phyloP scores from a whole-genome alignment of 805 yeast genomes.

The Lachancea quebecensis region DNA sequence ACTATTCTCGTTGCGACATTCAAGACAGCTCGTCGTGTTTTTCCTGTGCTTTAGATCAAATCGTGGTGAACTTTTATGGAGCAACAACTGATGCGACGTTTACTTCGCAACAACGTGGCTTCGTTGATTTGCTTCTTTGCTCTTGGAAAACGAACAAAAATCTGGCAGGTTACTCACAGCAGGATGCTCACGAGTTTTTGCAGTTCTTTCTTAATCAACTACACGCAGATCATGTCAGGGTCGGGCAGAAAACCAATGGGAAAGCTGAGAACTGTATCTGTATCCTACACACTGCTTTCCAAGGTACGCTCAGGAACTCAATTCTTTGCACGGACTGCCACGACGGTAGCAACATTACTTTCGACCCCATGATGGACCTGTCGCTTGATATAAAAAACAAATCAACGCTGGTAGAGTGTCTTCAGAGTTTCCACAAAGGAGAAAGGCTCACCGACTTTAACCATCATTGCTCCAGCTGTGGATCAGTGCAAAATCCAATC shows the following conservation, averaged over 20 bases:
- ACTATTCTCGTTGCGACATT: conserved; percentile 23
- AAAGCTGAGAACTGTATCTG: conserved; percentile 50
- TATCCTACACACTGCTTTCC: conserved; percentile 72
- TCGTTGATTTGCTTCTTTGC: conserved; percentile 71
- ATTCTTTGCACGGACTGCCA: conserved; percentile 68
- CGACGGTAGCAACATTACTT: conserved; percentile 51
- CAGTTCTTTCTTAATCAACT: conserved; percentile 83
- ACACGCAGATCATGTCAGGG: conserved; percentile 39
- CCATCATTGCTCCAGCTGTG: conserved; percentile 66
- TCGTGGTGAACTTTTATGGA: conserved; percentile 70
- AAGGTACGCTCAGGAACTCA: conserved; percentile 76
- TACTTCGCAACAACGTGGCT: conserved; percentile 42
- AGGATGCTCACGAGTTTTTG: conserved; percentile 98
- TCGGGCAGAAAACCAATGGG: conserved; percentile 11
- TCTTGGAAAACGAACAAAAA: conserved; percentile 82
- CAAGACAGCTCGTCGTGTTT: conserved; percentile 44
- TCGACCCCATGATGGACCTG: conserved; percentile 86
- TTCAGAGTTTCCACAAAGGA: conserved; percentile 65
- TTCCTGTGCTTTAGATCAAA: conserved; percentile 77
- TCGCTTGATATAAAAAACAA: conserved; percentile 63
- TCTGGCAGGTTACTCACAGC: conserved; percentile 93
- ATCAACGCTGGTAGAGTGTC: conserved; percentile 50
- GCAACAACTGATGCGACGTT: conserved; percentile 25
- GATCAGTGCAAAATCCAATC: conserved; percentile 52
- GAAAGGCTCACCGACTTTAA: conserved; percentile 66